Conservation (phyloP, 2,329 filamentous ascomycete species). For the Epichloe gansuensis region DNA sequence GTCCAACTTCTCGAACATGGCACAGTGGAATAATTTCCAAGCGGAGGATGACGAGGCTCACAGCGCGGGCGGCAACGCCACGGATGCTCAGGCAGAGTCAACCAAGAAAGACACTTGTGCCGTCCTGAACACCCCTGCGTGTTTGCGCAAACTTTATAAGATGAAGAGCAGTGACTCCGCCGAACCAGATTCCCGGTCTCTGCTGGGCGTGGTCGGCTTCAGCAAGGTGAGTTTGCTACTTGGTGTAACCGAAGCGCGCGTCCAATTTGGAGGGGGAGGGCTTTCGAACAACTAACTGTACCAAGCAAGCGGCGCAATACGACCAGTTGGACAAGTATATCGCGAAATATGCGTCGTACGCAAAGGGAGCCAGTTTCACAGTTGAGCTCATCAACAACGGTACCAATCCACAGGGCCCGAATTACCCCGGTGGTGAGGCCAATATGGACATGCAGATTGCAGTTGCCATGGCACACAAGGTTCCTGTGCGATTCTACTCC, state of each 20-base stretch:
- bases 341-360: constrained; percentile 36
- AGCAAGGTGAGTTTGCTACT: constrained; percentile 18
- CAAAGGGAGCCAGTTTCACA: constrained; percentile 42
- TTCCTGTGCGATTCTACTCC: constrained; percentile 22
- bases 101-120: constrained; percentile 21
- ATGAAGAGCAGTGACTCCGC: constrained; percentile 33
- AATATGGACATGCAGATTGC: constrained; percentile 28
- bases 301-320: constrained; percentile 37
- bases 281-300: neutral
- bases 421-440: constrained; percentile 19
- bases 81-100: neutral
- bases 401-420: constrained; percentile 31
- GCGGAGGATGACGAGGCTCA: neutral
- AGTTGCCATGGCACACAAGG: constrained; percentile 20
- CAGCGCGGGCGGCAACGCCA: neutral
- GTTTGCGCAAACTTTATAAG: constrained; percentile 32
- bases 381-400: constrained; percentile 46
- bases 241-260: neutral
- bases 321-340: constrained; percentile 46
- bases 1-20: neutral
- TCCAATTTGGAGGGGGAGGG: neutral
- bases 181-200: constrained; percentile 46
- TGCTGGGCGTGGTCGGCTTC: constrained; percentile 47
- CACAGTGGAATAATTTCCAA: neutral
- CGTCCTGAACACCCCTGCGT: constrained; percentile 28